A percentile compares a stretch with the other conserved stretches of the same genome.
These are phyloP conservation scores for Wickerhamiella brachini DNA, from an alignment of 805 yeast species.

Conservation along the genomic window DNA sequence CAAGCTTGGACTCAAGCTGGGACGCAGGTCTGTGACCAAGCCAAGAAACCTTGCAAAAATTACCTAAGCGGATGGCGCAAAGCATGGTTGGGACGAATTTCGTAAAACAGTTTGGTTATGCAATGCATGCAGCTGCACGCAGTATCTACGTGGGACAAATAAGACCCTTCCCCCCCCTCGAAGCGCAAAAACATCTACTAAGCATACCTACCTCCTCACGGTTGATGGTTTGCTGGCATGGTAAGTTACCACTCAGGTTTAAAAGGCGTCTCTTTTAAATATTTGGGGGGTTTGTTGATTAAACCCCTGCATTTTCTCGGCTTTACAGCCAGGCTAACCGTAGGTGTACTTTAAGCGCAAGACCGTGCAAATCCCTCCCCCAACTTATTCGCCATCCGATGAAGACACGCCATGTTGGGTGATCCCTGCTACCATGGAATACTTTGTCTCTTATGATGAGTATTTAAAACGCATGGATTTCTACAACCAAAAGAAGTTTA, in stretches of 20 bases:
- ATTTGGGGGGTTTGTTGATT: not conserved
- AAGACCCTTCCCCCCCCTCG: not conserved
- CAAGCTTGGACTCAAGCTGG: too few relatives aligned
- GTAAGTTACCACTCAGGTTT: not conserved
- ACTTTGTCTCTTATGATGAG: slow-evolving; percentile 67
- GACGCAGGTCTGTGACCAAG: too few relatives aligned
- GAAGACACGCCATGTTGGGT: slow-evolving; percentile 54
- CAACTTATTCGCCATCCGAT: slow-evolving; percentile 14
- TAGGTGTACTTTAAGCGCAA: slow-evolving; percentile 29
- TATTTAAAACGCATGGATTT: slow-evolving; percentile 39
- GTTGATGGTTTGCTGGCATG: not conserved
- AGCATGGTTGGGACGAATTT: not conserved
- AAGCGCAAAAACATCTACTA: not conserved
- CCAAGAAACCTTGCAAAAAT: not conserved
- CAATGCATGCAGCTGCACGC: slow-evolving; percentile 2
- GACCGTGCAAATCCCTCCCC: slow-evolving; percentile 20
- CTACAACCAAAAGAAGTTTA: slow-evolving; percentile 50
- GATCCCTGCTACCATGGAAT: slow-evolving; percentile 77
- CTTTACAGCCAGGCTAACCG: not conserved
- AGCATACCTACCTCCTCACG: not conserved
- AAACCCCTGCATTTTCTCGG: not conserved
- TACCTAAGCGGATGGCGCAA: not conserved
- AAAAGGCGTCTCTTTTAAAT: not conserved
- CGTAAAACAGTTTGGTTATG: not conserved
- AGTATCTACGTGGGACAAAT: slow-evolving; percentile 2